Conservation (phyloP, 352 stramenopile species). For the Stephanocyclus meneghinianus region DNA sequence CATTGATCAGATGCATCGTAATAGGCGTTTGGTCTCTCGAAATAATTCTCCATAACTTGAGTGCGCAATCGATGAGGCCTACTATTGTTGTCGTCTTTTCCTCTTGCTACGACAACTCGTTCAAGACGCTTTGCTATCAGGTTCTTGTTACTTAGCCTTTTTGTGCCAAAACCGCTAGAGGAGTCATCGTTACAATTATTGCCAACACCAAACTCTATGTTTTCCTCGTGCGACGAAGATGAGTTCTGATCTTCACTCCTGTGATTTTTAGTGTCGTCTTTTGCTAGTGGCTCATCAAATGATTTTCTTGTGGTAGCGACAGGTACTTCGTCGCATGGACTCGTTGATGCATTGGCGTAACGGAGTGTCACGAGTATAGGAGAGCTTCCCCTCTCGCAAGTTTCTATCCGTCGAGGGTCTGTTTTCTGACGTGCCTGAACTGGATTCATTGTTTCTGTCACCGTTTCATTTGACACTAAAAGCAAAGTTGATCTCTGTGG, state of each 20-base stretch:
- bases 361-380: constrained; percentile 12
- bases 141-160: too few species aligned
- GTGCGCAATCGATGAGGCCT: neutral
- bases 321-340: constrained; percentile 11
- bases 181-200: too few species aligned
- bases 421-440: too few species aligned
- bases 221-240: too few species aligned
- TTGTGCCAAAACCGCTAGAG: too few species aligned
- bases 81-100: neutral
- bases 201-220: too few species aligned
- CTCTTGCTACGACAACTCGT: neutral
- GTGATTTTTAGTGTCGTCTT: neutral
- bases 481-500: too few species aligned
- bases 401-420: neutral
- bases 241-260: too few species aligned
- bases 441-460: neutral
- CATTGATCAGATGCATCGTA: neutral
- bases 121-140: neutral
- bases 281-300: neutral
- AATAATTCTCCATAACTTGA: constrained; percentile 7
- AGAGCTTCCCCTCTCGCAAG: constrained; percentile 35
- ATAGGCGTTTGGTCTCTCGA: neutral
- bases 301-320: neutral
- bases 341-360: constrained; percentile 19
- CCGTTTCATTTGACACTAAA: neutral